Percentiles rank a stretch among this genome's conserved stretches.
Conservation (phyloP, 2,329 filamentous ascomycete species). For the Xylariomycetidae sp. region DNA sequence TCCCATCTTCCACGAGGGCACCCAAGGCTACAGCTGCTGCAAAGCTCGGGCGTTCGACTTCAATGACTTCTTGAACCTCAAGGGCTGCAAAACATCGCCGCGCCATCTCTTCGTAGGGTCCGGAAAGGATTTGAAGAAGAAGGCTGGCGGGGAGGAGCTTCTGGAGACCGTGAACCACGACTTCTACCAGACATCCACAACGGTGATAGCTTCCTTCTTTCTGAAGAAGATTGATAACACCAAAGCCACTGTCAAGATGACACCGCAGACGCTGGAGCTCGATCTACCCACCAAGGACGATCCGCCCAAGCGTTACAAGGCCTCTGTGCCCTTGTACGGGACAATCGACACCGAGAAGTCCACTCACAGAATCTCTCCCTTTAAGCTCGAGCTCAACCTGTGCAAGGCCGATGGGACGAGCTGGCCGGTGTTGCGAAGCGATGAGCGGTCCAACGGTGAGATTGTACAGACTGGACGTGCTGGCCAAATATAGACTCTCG, state of each 20-base stretch:
- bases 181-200: slow-evolving; percentile 86
- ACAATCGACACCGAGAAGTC: slow-evolving; percentile 70
- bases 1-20: slow-evolving; percentile 95
- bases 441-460: slow-evolving; percentile 63
- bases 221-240: slow-evolving; percentile 94
- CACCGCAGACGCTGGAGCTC: slow-evolving; percentile 56
- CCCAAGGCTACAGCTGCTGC: slow-evolving; percentile 96
- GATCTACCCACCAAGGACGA: slow-evolving; percentile 82
- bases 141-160: slow-evolving; percentile 57
- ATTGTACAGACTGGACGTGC: slow-evolving; percentile 87
- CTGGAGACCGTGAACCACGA: slow-evolving; percentile 76
- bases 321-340: slow-evolving; percentile 69
- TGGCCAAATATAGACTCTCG: slow-evolving; percentile 50
- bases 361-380: slow-evolving; percentile 75
- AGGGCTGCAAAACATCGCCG: slow-evolving; percentile 77
- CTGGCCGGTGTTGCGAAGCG: slow-evolving; percentile 79
- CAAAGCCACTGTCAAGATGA: slow-evolving; percentile 66
- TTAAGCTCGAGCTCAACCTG: slow-evolving; percentile 78
- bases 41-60: slow-evolving; percentile 94
- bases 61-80: slow-evolving; percentile 94
- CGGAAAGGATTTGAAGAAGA: slow-evolving; percentile 49
- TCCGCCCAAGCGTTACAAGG: slow-evolving; percentile 69
- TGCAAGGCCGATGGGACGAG: slow-evolving; percentile 66
- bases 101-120: slow-evolving; percentile 81
- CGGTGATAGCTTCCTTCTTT: slow-evolving; percentile 87